These are phyloP conservation scores for Trametes punicea DNA, from an alignment of 768 basidiomycete species.

Conservation along the genomic window DNA sequence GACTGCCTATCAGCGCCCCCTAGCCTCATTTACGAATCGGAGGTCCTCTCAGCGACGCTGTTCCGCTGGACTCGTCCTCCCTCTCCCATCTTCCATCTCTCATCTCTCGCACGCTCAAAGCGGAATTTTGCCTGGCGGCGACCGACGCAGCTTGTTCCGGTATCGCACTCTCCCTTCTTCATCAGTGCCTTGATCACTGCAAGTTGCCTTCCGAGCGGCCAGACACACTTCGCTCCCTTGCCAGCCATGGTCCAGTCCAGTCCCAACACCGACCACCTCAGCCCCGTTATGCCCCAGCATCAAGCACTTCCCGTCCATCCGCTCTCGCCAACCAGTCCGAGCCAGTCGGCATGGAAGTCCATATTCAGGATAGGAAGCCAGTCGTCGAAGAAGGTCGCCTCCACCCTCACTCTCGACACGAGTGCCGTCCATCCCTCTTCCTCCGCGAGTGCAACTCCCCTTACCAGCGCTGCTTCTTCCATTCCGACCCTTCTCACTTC, in stretches of 20 bases:
- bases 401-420: constrained; percentile 56
- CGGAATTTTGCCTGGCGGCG: not conserved
- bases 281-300: constrained; percentile 24
- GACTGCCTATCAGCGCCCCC: not conserved
- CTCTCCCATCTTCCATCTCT: constrained; percentile 3
- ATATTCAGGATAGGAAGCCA: constrained; percentile 66
- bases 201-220: constrained; percentile 6
- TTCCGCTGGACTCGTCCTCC: constrained; percentile 16
- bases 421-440: constrained; percentile 34
- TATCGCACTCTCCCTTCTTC: constrained; percentile 5
- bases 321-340: constrained; percentile 15
- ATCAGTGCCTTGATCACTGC: constrained; percentile 10
- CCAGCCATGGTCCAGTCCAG: constrained; percentile 19
- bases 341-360: constrained; percentile 57
- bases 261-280: constrained; percentile 20
- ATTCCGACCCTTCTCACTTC: constrained; percentile 40
- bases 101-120: constrained; percentile 6
- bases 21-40: constrained; percentile 16
- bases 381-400: constrained; percentile 56
- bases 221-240: constrained; percentile 8
- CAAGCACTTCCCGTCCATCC: constrained; percentile 17
- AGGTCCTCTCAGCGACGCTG: constrained; percentile 12
- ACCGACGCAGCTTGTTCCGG: not conserved
- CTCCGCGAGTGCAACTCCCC: constrained; percentile 31
- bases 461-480: constrained; percentile 17